Conservation (phyloP, 805 yeast species). For the Cyberlindnera suaveolens region DNA sequence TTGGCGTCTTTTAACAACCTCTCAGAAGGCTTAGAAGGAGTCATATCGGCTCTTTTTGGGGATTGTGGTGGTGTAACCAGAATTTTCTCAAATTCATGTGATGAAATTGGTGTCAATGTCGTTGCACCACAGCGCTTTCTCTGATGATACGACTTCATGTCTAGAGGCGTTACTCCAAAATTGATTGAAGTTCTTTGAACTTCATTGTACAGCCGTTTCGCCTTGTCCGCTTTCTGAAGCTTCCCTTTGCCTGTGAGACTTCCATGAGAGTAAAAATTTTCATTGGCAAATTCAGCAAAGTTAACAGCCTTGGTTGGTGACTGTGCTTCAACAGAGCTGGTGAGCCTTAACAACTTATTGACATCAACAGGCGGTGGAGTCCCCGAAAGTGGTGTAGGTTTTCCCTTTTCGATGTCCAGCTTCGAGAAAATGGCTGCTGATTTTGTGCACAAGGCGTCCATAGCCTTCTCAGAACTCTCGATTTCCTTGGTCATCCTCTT, state of each 20-base stretch:
- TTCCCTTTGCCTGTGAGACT: background rate
- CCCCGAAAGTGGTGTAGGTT: background rate
- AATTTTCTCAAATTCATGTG: background rate
- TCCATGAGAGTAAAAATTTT: slow-evolving; percentile 6
- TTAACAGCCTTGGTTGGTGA: slow-evolving; percentile 6
- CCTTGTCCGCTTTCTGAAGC: background rate
- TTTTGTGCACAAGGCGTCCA: background rate
- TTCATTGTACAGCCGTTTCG: slow-evolving; percentile 15
- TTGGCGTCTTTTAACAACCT: too few species aligned
- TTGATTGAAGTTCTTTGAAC: slow-evolving; percentile 14
- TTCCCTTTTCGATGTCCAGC: background rate
- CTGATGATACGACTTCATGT: slow-evolving; percentile 11
- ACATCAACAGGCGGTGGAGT: slow-evolving; percentile 8
- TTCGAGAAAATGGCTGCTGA: background rate
- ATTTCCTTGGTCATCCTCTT: background rate
- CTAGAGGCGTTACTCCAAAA: slow-evolving; percentile 13
- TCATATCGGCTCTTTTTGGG: background rate
- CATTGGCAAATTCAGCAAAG: slow-evolving; percentile 13
- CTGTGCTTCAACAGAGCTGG: background rate
- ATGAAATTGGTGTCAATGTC: background rate
- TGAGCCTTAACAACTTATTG: slow-evolving; percentile 9
- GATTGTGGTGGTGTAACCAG: background rate
- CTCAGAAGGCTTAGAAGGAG: too few species aligned
- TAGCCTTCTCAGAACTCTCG: slow-evolving; percentile 1
- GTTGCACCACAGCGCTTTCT: background rate